These are phyloP conservation scores for Rubia balearica DNA, from an alignment of 305 asterid species.

Conservation along the genomic window DNA sequence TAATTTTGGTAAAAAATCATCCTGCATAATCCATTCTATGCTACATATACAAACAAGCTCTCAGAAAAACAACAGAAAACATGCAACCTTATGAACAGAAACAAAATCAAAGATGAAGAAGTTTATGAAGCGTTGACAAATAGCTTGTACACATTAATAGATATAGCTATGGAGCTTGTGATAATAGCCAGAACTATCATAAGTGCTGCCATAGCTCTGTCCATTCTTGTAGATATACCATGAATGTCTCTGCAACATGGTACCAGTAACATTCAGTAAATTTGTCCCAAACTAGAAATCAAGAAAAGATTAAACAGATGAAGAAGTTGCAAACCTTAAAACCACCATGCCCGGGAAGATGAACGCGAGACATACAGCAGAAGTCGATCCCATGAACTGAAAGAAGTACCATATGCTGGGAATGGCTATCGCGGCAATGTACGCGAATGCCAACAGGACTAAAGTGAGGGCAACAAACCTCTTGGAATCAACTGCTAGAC, in stretches of 20 bases:
- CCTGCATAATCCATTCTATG: neutral
- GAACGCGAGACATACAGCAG: slow-evolving; percentile 77
- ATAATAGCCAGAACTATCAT: slow-evolving; percentile 58
- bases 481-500: slow-evolving; percentile 36
- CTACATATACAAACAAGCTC: neutral
- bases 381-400: slow-evolving; percentile 91
- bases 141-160: slow-evolving; percentile 61
- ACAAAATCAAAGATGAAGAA: neutral
- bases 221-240: slow-evolving; percentile 58
- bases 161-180: slow-evolving; percentile 70
- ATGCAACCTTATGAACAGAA: neutral
- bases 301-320: neutral
- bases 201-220: slow-evolving; percentile 55
- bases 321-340: slow-evolving; percentile 41
- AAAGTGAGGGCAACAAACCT: slow-evolving; percentile 59
- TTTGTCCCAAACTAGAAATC: neutral
- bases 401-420: slow-evolving; percentile 91
- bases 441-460: slow-evolving; percentile 44
- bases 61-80: neutral
- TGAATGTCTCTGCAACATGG: slow-evolving; percentile 59
- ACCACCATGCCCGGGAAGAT: slow-evolving; percentile 77
- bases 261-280: neutral
- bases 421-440: slow-evolving; percentile 54
- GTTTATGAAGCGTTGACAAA: slow-evolving; percentile 22
- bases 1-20: neutral